Conservation (phyloP, 73 alveolate species). For the Paramecium biaurelia region DNA sequence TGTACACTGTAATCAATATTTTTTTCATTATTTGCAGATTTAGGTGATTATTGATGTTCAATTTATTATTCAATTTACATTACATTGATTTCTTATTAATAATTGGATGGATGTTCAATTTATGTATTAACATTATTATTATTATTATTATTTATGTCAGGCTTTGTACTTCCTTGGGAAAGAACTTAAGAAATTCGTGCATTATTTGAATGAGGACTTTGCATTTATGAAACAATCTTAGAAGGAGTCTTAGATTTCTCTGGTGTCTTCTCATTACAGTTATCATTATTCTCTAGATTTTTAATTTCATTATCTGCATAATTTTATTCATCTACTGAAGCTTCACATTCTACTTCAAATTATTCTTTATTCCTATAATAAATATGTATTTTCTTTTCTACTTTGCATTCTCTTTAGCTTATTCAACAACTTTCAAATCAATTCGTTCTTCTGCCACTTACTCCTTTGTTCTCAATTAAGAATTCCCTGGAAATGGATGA, state of each 20-base stretch:
- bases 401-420: not conserved
- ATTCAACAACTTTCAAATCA: not conserved
- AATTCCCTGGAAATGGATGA: not conserved
- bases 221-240: not conserved
- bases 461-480: not conserved
- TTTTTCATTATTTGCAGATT: not conserved
- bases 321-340: not conserved
- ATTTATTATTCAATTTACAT: not conserved
- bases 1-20: not conserved
- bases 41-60: not conserved
- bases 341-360: not conserved
- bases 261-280: not conserved
- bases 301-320: not conserved
- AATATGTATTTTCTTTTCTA: not conserved
- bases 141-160: not conserved
- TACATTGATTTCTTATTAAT: not conserved
- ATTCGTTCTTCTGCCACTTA: not conserved
- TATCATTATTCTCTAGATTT: not conserved
- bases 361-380: not conserved
- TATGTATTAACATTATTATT: not conserved
- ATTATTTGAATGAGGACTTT: not conserved
- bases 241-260: not conserved
- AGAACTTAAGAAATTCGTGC: not conserved
- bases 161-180: not conserved
- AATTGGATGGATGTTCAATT: not conserved